phyloP scores from a whole-genome alignment of 495 filamentous ascomycete species.

The Penicillium samsonianum region DNA sequence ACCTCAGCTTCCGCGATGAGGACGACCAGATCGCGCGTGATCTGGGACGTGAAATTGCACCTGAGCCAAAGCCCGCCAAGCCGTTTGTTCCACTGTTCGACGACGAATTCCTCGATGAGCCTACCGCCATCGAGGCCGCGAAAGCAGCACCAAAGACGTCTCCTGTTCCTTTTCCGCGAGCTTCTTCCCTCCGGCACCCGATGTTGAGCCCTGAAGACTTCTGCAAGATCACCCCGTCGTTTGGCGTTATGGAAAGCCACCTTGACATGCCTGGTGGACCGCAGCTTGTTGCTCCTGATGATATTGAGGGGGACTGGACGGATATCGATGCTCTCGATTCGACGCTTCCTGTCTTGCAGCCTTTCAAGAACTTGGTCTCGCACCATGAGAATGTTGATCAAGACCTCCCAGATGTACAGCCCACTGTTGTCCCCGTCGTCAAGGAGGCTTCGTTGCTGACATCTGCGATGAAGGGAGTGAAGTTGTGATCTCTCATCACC shows the following conservation, averaged over 20 bases:
- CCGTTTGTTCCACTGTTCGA: constrained; percentile 2
- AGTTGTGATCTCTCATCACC: background rate
- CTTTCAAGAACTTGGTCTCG: background rate
- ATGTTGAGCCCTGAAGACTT: background rate
- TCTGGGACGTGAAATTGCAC: constrained; percentile 5
- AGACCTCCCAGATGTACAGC: background rate
- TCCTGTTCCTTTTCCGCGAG: constrained; percentile 1
- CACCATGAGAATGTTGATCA: background rate
- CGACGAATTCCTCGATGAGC: background rate
- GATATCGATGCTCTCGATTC: constrained; percentile 12
- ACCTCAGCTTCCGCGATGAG: constrained; percentile 13
- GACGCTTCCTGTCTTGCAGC: constrained; percentile 1
- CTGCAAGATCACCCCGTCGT: background rate
- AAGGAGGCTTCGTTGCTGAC: constrained; percentile 3
- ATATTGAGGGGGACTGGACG: constrained; percentile 6
- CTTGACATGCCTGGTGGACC: constrained; percentile 1
- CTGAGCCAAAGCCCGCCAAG: constrained; percentile 5
- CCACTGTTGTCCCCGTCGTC: background rate
- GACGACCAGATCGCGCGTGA: constrained; percentile 10
- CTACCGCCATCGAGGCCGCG: background rate
- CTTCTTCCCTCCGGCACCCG: background rate
- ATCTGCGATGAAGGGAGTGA: background rate
- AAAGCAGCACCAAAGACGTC: background rate
- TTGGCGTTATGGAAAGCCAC: background rate
- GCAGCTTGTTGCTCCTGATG: background rate